Conservation (phyloP, 768 basidiomycete genomes). For the Lactarius tabidus region DNA sequence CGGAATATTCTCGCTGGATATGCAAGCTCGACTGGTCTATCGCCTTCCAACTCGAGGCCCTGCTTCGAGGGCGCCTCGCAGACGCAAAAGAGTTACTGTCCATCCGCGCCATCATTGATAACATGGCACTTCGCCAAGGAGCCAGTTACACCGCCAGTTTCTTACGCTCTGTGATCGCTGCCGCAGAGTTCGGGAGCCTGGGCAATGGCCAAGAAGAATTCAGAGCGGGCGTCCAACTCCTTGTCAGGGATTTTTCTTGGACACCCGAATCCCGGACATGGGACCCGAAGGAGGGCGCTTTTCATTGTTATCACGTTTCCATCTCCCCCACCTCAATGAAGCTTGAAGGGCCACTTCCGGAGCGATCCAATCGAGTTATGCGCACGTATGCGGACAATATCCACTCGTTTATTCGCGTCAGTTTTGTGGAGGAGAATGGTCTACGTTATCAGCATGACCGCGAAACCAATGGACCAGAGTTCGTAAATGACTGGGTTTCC, state of each 20-base stretch:
- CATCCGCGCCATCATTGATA: constrained; percentile 37
- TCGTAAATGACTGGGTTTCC: constrained; percentile 48
- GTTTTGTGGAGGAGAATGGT: constrained; percentile 56
- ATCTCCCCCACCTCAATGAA: constrained; percentile 53
- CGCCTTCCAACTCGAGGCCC: constrained; percentile 56
- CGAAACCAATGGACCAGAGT: constrained; percentile 49
- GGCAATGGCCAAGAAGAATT: constrained; percentile 10
- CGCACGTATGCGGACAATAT: constrained; percentile 46
- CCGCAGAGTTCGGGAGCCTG: constrained; percentile 20
- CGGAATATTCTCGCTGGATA: constrained; percentile 35
- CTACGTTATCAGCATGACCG: constrained; percentile 52
- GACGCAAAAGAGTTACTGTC: constrained; percentile 49
- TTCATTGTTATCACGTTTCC: constrained; percentile 44
- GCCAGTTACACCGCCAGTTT: constrained; percentile 37
- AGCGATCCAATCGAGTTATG: constrained; percentile 60
- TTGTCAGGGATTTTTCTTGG: constrained; percentile 27
- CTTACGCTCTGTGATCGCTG: constrained; percentile 39
- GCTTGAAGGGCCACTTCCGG: constrained; percentile 52
- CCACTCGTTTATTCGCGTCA: constrained; percentile 57
- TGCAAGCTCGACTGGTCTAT: constrained; percentile 43
- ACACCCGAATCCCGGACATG: not conserved
- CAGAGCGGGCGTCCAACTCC: constrained; percentile 28
- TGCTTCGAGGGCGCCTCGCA: constrained; percentile 37
- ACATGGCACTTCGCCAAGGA: constrained; percentile 33
- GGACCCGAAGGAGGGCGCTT: constrained; percentile 29